These are phyloP conservation scores for Neonectria sp. DNA, from an alignment of 2,329 filamentous ascomycete species.

Conservation along the genomic window DNA sequence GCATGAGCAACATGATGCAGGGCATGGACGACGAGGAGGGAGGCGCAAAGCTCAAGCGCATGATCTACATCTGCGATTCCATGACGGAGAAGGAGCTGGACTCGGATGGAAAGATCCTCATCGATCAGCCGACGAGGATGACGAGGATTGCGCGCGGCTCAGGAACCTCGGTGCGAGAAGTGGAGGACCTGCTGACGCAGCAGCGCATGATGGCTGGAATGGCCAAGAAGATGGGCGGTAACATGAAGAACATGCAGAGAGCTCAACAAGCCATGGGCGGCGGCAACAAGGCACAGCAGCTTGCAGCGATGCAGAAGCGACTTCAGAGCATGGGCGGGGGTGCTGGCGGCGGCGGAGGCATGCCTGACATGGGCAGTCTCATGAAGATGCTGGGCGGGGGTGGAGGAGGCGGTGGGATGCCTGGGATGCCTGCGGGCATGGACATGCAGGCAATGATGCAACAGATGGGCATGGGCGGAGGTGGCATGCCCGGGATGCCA, in stretches of 20 bases:
- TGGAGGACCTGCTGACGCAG: slow-evolving; percentile 97
- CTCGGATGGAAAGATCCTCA: slow-evolving; percentile 93
- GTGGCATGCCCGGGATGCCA: slow-evolving; percentile 53
- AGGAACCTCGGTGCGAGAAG: slow-evolving; percentile 91
- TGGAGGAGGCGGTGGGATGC: slow-evolving; percentile 65
- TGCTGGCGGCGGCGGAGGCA: slow-evolving; percentile 73
- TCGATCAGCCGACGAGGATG: slow-evolving; percentile 93
- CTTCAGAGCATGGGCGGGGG: slow-evolving; percentile 94
- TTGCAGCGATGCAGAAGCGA: slow-evolving; percentile 97
- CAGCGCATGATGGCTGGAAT: slow-evolving; percentile 99
- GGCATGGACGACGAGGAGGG: slow-evolving; percentile 98
- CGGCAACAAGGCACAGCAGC: slow-evolving; percentile 91
- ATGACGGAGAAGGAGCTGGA: slow-evolving; percentile 98
- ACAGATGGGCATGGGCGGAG: slow-evolving; percentile 75
- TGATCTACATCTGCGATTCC: slow-evolving; percentile 99
- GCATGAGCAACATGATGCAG: slow-evolving; percentile 92
- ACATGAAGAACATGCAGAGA: slow-evolving; percentile 97
- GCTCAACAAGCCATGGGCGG: slow-evolving; percentile 93
- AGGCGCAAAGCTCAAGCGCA: slow-evolving; percentile 92
- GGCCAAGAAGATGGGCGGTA: slow-evolving; percentile 99
- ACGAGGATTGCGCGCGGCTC: slow-evolving; percentile 91
- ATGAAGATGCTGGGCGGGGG: slow-evolving; percentile 90
- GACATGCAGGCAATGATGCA: slow-evolving; percentile 88
- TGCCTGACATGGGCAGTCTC: slow-evolving; percentile 88
- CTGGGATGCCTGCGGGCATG: slow-evolving; percentile 79